Evolutionary conservation across 495 filamentous ascomycete species (phyloP), one percentile per base, ranked within the genome.

Genomic region (Opeltia flavorubescens): DNA sequence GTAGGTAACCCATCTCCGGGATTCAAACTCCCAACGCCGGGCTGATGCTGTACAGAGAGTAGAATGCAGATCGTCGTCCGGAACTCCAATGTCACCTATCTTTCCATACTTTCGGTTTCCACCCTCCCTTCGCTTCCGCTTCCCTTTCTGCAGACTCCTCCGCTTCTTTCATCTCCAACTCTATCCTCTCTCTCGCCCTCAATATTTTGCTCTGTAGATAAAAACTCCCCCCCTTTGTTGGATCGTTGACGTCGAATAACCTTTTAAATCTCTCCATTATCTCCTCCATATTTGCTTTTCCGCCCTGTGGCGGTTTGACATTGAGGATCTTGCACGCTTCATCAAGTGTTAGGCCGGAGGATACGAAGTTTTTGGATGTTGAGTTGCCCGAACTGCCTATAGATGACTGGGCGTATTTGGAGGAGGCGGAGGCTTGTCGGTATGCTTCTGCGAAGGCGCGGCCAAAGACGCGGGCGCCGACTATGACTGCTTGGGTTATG

Each of bases 271-370:
- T 75, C 48, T 83, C 78, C 69, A 81, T 82, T 42, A 93, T 74
- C 29, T 75, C 63, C 50, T 93, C 86, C 63, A 85, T 67, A 60
- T 86, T 76, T 17, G 80, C 68, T 56, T 85, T 70, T n/a, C 80
- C 86, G 46, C 70, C 76, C 55, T 83, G 75, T 2, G 89, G 85
- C 38, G 88, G 86, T 65, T 88, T 86, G 52, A 96, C 87, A 63
- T 96, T 94, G 46, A 98, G 77, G 61, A 98, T 96, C 66, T 87
- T 88, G 76, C 88, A 95, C 8, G 91, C 93, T 66, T 98, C 91
- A 52, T 94, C 89, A 44, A 98, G 76, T 6, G 86, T 93, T 56
- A 95, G 77, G 52, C 85, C 83, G 31, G 75, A 70, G 29, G 79
- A 74, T 30, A 30, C 17, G 49, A 76, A 68, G 46, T 76, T 68